Evolutionary conservation across 2,329 filamentous ascomycete genomes (phyloP).

Genomic region (Teratosphaeria destructans): DNA sequence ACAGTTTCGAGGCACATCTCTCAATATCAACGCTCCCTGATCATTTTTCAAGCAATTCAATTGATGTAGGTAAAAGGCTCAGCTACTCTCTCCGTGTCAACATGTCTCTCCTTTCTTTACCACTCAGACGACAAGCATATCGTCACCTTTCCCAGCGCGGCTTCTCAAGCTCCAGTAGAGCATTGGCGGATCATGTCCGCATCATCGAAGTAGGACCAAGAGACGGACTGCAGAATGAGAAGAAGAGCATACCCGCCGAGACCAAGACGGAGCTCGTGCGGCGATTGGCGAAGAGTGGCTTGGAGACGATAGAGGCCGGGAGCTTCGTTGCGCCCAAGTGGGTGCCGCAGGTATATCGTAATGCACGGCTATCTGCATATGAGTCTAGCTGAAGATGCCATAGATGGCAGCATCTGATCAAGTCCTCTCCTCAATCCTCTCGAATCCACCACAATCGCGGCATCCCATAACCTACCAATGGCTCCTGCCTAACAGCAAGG

Average conservation of each 20-base stretch:
- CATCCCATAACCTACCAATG: conserved; percentile 63
- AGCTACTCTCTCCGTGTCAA: not conserved
- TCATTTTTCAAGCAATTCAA: not conserved
- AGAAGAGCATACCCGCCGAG: conserved; percentile 54
- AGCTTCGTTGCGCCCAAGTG: conserved; percentile 78
- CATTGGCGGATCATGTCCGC: conserved; percentile 35
- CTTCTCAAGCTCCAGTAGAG: conserved; percentile 17
- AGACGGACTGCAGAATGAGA: conserved; percentile 83
- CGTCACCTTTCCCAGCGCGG: conserved; percentile 8
- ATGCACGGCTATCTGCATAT: not conserved
- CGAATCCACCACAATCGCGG: conserved; percentile 41
- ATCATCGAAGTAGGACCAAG: conserved; percentile 74
- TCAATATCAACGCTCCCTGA: not conserved
- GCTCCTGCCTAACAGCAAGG: conserved; percentile 67
- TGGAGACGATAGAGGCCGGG: conserved; percentile 67
- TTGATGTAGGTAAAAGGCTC: not conserved
- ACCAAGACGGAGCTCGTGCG: conserved; percentile 71
- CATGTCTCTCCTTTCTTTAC: conserved; percentile 3
- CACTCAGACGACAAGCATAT: conserved; percentile 2
- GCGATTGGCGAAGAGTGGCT: conserved; percentile 55
- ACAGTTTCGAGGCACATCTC: not conserved
- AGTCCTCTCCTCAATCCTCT: conserved; percentile 52
- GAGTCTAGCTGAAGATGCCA: not conserved
- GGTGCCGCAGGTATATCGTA: conserved; percentile 58
- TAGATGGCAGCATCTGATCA: conserved; percentile 72